Percentiles rank a stretch among this genome's conserved stretches.
These are phyloP conservation scores for Colletotrichum zoysiae DNA, from an alignment of 2,329 filamentous ascomycete species.

Conservation along the genomic window DNA sequence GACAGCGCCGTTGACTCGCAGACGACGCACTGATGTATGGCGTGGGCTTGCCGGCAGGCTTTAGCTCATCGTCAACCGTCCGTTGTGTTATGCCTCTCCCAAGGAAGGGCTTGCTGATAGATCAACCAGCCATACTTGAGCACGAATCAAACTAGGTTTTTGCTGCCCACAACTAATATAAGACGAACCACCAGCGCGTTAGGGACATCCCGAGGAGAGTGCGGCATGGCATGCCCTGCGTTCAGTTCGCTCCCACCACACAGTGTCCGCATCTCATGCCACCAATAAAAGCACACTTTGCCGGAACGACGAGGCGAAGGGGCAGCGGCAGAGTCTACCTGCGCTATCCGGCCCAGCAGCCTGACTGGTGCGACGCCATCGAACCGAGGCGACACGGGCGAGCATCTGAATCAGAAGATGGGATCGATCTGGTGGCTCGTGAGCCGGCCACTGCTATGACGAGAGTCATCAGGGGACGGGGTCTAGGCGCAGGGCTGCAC, in stretches of 20 bases:
- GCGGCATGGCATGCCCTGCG: conserved; percentile 33
- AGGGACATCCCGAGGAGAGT: conserved; percentile 25
- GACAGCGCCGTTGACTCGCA: conserved; percentile 41
- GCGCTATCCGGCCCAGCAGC: not conserved
- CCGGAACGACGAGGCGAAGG: not conserved
- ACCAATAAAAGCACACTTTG: not conserved
- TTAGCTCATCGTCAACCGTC: conserved; percentile 32
- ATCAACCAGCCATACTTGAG: conserved; percentile 22
- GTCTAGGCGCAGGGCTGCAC: conserved; percentile 20
- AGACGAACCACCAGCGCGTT: conserved; percentile 30
- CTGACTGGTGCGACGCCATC: conserved; percentile 4
- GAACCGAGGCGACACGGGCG: conserved; percentile 24
- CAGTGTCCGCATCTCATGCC: conserved; percentile 7
- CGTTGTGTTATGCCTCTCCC: conserved; percentile 9
- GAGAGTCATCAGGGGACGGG: not conserved
- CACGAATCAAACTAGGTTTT: not conserved
- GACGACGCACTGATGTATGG: conserved; percentile 35
- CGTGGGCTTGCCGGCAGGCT: conserved; percentile 28
- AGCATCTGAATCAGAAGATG: conserved; percentile 10
- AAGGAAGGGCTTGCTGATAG: conserved; percentile 36
- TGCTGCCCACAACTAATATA: conserved; percentile 16
- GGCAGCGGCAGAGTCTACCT: not conserved
- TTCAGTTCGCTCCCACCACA: conserved; percentile 12
- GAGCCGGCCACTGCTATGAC: conserved; percentile 17
- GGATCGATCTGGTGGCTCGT: conserved; percentile 27